Evolutionary conservation across 1,284 basidiomycete species (phyloP).

Genomic region (Coriolopsis trogii): DNA sequence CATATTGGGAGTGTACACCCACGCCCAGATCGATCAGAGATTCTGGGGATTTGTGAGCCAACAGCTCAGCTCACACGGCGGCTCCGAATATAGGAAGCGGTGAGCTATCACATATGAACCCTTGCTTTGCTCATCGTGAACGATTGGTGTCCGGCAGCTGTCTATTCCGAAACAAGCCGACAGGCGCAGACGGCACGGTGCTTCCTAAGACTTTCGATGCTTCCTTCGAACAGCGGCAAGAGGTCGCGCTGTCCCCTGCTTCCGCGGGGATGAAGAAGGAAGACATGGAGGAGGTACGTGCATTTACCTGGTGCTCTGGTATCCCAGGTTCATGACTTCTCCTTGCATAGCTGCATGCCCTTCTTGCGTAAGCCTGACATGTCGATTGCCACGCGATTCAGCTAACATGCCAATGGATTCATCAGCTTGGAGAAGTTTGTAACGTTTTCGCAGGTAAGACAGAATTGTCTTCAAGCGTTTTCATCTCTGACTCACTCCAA

Average conservation of each 20-base stretch:
- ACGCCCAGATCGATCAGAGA: slow-evolving; percentile 49
- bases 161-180: slow-evolving; percentile 52
- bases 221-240: slow-evolving; percentile 3
- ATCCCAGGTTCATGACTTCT: not conserved
- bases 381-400: not conserved
- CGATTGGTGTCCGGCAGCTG: too few relatives aligned
- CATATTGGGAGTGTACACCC: slow-evolving; percentile 62
- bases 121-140: too few relatives aligned
- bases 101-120: slow-evolving; percentile 25
- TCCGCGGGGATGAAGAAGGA: not conserved
- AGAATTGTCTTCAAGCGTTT: not conserved
- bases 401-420: not conserved
- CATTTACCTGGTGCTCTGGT: not conserved
- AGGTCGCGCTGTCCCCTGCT: not conserved
- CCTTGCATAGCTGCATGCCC: not conserved
- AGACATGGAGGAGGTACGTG: not conserved
- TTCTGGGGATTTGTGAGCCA: slow-evolving; percentile 55
- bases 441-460: slow-evolving; percentile 50
- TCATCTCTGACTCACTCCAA: not conserved
- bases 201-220: not conserved
- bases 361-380: not conserved
- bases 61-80: slow-evolving; percentile 45
- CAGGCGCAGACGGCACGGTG: slow-evolving; percentile 1
- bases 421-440: slow-evolving; percentile 63
- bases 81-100: slow-evolving; percentile 49